Evolutionary conservation across 495 filamentous ascomycete species (phyloP).

Genomic region (Neurospora tetrasperma): DNA sequence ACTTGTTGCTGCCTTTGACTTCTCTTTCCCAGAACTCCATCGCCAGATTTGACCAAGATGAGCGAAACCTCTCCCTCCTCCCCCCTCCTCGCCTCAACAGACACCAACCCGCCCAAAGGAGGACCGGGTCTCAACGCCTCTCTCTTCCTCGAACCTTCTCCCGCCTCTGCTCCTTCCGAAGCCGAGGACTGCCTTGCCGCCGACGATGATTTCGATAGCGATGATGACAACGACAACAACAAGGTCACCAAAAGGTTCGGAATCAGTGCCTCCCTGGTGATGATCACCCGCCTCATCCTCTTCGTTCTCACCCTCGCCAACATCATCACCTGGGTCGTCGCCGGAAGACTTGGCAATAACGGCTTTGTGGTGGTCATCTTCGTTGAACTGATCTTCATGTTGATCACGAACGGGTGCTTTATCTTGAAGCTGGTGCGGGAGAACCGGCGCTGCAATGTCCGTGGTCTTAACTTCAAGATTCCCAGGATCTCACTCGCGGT

Average conservation of each 20-base stretch:
- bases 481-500: slow-evolving; percentile 6
- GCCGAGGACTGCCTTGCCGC: neutral
- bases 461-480: neutral
- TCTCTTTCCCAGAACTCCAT: neutral
- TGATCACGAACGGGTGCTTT: slow-evolving; percentile 3
- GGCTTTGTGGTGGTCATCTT: neutral
- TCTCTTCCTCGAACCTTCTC: neutral
- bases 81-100: neutral
- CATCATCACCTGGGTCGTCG: slow-evolving; percentile 1
- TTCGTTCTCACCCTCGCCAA: neutral
- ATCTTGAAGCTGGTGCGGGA: neutral
- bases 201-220: neutral
- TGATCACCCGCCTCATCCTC: neutral
- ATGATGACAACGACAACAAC: neutral
- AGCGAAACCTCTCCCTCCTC: neutral
- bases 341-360: neutral
- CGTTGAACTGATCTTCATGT: slow-evolving; percentile 3
- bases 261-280: neutral
- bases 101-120: neutral
- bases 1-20: neutral
- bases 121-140: neutral
- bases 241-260: neutral
- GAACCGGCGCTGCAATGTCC: neutral
- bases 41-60: neutral
- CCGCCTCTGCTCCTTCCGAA: neutral